A percentile compares a stretch with the other conserved stretches of the same genome.
Conservation (phyloP, 352 stramenopile genomes). For the Pythium biforme region DNA sequence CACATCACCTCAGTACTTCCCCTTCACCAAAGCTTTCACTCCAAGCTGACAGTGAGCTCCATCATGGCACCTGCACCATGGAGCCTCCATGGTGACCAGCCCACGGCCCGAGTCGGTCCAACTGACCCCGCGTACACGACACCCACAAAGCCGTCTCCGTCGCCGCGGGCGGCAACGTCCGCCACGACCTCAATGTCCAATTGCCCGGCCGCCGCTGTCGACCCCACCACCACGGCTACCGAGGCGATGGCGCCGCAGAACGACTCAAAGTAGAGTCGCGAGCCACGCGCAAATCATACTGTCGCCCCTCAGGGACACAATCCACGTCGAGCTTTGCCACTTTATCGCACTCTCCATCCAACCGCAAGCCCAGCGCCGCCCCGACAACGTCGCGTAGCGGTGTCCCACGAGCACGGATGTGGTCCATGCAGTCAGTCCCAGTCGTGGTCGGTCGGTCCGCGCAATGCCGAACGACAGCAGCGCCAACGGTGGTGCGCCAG, state of each 20-base stretch:
- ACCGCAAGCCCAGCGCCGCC: neutral
- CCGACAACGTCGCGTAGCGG: neutral
- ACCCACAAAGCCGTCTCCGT: neutral
- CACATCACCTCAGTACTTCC: too few relatives aligned
- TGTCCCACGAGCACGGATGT: neutral
- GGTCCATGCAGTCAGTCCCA: neutral
- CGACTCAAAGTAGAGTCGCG: neutral
- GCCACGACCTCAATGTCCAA: neutral
- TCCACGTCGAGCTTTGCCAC: neutral
- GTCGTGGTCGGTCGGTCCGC: neutral
- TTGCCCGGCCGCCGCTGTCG: neutral
- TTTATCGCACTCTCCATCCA: neutral
- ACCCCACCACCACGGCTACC: neutral
- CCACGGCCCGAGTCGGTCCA: neutral
- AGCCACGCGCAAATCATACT: neutral
- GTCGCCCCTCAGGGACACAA: neutral
- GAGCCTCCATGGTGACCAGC: too few relatives aligned
- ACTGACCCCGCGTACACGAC: neutral
- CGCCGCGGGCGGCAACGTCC: neutral
- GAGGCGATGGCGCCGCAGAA: neutral
- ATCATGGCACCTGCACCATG: too few relatives aligned
- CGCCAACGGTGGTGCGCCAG: neutral
- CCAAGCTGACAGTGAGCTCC: too few relatives aligned
- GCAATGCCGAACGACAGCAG: neutral
- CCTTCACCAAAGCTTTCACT: too few relatives aligned